Percentiles rank a stretch among this genome's conserved stretches.
Evolutionary conservation across 768 basidiomycete species (phyloP).

Genomic region (Mycena crocata): DNA sequence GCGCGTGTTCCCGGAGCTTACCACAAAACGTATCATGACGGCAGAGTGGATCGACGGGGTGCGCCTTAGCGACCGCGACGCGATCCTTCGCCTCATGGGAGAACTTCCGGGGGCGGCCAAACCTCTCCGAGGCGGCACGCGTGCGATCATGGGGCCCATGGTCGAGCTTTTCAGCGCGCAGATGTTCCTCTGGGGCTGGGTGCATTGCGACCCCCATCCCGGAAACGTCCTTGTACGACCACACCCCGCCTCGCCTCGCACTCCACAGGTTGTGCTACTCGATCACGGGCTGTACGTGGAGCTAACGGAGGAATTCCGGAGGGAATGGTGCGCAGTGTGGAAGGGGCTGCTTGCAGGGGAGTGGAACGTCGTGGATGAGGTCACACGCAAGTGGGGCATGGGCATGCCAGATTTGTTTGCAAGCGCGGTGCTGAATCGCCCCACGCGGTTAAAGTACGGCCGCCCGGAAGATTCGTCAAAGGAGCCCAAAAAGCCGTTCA

Average conservation of each 20-base stretch:
- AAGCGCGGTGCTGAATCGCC: slow-evolving; percentile 77
- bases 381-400: slow-evolving; percentile 75
- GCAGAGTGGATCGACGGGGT: slow-evolving; percentile 89
- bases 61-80: slow-evolving; percentile 73
- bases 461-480: slow-evolving; percentile 41
- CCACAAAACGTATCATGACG: slow-evolving; percentile 83
- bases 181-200: slow-evolving; percentile 94
- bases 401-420: slow-evolving; percentile 79
- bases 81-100: slow-evolving; percentile 70
- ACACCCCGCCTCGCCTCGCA: slow-evolving; percentile 55
- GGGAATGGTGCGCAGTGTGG: slow-evolving; percentile 86
- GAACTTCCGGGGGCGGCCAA: slow-evolving; percentile 49
- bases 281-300: slow-evolving; percentile 94
- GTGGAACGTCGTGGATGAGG: slow-evolving; percentile 60
- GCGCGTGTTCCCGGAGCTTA: slow-evolving; percentile 74
- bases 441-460: slow-evolving; percentile 57
- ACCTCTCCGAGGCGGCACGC: slow-evolving; percentile 69
- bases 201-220: slow-evolving; percentile 83
- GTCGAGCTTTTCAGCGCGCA: slow-evolving; percentile 89
- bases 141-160: slow-evolving; percentile 84
- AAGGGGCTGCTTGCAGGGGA: slow-evolving; percentile 69
- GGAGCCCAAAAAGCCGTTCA: slow-evolving; percentile 35
- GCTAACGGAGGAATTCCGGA: slow-evolving; percentile 72
- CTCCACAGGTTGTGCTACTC: slow-evolving; percentile 81
- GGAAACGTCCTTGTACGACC: slow-evolving; percentile 84